A percentile compares a stretch with the other conserved stretches of the same genome.
Evolutionary conservation across 495 filamentous ascomycete species (phyloP).

Genomic region (Tricharina praecox): DNA sequence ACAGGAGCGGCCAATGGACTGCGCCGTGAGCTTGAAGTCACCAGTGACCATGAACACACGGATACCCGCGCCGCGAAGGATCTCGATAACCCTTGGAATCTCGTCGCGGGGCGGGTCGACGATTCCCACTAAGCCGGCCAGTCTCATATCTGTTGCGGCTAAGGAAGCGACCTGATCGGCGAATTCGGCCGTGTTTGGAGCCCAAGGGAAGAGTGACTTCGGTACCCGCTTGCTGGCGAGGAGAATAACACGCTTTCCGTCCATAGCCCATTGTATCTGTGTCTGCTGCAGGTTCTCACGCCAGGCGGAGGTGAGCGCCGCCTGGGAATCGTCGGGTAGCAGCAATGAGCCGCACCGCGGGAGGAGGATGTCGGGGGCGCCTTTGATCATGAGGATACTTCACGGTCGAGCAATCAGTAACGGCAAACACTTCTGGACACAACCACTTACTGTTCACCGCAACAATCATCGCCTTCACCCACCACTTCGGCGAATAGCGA

Average conservation of each 20-base stretch:
- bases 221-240: constrained; percentile 42
- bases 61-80: constrained; percentile 43
- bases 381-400: constrained; percentile 40
- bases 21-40: constrained; percentile 53
- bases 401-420: neutral
- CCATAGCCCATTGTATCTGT: constrained; percentile 45
- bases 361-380: constrained; percentile 47
- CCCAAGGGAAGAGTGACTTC: constrained; percentile 24
- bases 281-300: constrained; percentile 32
- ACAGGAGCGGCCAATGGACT: constrained; percentile 48
- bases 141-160: constrained; percentile 34
- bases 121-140: constrained; percentile 50
- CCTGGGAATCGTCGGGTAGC: constrained; percentile 32
- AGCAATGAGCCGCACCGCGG: constrained; percentile 36
- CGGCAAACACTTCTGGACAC: no score
- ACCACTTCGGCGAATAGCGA: neutral
- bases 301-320: constrained; percentile 30
- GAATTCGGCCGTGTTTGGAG: constrained; percentile 32
- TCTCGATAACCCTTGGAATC: constrained; percentile 42
- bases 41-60: constrained; percentile 60
- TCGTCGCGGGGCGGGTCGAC: constrained; percentile 51
- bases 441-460: neutral
- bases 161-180: constrained; percentile 32
- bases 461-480: neutral
- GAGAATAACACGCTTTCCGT: constrained; percentile 47